Base-by-base conservation (phyloP, 768 basidiomycete genomes). In the Lactifluus hygrophoroides region DNA sequence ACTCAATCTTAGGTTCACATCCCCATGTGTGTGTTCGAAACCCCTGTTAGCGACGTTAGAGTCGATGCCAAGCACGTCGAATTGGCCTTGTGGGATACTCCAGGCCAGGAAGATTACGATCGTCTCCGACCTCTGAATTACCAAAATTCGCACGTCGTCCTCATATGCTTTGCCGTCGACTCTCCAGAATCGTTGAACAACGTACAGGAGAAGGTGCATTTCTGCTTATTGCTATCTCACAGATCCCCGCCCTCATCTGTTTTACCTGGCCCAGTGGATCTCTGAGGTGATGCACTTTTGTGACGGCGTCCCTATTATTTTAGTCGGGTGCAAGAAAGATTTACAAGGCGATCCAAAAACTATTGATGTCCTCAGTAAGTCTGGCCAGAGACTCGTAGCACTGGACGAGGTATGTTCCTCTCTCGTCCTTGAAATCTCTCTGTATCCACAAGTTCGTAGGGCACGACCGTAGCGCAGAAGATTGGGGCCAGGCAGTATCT, bases 281-380 rank as follows among this genome's bases (percentile, higher is more conserved):
- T 90, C 93, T 38, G 95, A 99, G 71, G 94, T 99, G 44, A 88
- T 92, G 80, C 96, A 98, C 74, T 96, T 98, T 75, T 98, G 95
- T n/a, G n/a, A n/a, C n/a, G n/a, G n/a, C n/a, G n/a, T n/a, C n/a
- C n/a, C n/a, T n/a, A n/a, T n/a, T n/a, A n/a, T n/a, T n/a, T n/a
- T n/a, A n/a, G n/a, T n/a, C n/a, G n/a, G n/a, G n/a, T n/a, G n/a
- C n/a, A n/a, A n/a, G n/a, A n/a, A n/a, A n/a, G n/a, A n/a, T n/a
- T n/a, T n/a, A n/a, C n/a, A n/a, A n/a, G n/a, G n/a, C 67, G 95
- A 99, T 75, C 82, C 83, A 30, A 83, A 91, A 70, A 93, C 94
- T 48, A 88, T 95, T 53, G 93, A 96, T 60, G 93, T 95, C 75
- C 83, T 99, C 63, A 81, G 88, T 71, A 90, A 90, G 84, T 93